These are phyloP conservation scores for Schizothecium vesticola DNA, from an alignment of 495 filamentous ascomycete species.

Conservation along the genomic window DNA sequence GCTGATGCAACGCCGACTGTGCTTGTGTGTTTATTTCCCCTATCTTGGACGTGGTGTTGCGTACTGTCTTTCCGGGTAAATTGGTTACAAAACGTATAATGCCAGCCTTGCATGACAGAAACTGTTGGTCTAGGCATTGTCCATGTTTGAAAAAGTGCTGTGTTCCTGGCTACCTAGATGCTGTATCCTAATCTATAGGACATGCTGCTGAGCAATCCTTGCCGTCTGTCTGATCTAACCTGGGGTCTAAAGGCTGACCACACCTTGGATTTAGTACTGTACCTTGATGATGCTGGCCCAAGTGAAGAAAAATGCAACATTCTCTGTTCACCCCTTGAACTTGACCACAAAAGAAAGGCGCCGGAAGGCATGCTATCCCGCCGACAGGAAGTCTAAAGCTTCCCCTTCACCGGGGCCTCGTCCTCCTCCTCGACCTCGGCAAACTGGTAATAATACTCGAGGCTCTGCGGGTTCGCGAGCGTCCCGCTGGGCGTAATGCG, in stretches of 20 bases:
- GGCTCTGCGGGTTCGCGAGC: slow-evolving; percentile 65
- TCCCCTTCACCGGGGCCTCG: slow-evolving; percentile 19
- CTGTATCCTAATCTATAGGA: background rate
- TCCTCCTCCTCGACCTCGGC: slow-evolving; percentile 66
- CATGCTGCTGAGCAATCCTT: background rate
- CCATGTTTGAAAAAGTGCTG: background rate
- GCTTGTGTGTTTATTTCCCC: background rate
- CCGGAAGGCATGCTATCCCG: background rate
- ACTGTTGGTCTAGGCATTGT: too few relatives aligned
- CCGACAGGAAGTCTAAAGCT: slow-evolving; percentile 14
- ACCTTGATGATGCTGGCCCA: background rate
- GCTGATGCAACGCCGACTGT: background rate
- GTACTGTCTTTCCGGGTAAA: background rate
- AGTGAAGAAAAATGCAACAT: background rate
- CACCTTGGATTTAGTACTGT: background rate
- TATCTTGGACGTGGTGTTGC: background rate
- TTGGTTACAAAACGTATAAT: too few relatives aligned
- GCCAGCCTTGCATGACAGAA: too few relatives aligned
- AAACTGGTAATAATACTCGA: slow-evolving; percentile 78
- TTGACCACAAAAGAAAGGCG: background rate
- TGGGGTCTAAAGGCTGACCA: background rate
- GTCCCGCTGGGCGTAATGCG: slow-evolving; percentile 71
- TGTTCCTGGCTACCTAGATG: background rate
- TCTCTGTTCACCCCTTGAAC: background rate
- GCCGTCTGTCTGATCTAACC: background rate